These are phyloP conservation scores for Coccinonectria pachysandricola DNA, from an alignment of 2,329 filamentous ascomycete genomes.

Conservation along the genomic window DNA sequence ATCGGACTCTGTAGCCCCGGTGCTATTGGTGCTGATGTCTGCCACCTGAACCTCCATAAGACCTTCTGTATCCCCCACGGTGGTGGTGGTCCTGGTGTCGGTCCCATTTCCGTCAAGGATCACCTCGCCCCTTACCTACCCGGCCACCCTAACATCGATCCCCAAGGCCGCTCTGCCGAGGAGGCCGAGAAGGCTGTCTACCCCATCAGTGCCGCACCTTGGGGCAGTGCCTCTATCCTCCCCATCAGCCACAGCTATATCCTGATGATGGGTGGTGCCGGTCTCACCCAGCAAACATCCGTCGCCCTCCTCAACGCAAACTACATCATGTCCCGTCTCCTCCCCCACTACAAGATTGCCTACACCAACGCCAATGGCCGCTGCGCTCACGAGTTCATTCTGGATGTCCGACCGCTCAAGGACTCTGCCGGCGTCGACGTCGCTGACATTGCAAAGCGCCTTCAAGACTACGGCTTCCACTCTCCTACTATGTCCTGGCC, in stretches of 20 bases:
- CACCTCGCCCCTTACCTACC: constrained; percentile 65
- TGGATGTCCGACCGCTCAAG: constrained; percentile 79
- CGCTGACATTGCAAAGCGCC: constrained; percentile 89
- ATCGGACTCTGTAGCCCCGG: constrained; percentile 91
- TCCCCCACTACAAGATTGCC: constrained; percentile 78
- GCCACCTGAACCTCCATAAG: constrained; percentile 96
- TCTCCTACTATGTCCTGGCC: constrained; percentile 97
- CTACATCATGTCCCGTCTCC: constrained; percentile 84
- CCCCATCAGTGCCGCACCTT: constrained; percentile 46
- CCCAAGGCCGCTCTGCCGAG: constrained; percentile 22
- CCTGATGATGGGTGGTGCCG: constrained; percentile 68
- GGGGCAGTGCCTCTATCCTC: constrained; percentile 82
- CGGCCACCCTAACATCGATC: constrained; percentile 16
- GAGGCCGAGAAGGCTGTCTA: constrained; percentile 41
- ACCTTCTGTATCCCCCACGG: constrained; percentile 98
- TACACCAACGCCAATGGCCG: constrained; percentile 86
- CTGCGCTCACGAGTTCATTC: constrained; percentile 95
- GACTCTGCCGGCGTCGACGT: constrained; percentile 76
- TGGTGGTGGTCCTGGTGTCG: constrained; percentile 86
- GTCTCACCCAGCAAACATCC: constrained; percentile 81
- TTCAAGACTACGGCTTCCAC: constrained; percentile 96
- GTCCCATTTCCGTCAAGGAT: constrained; percentile 82
- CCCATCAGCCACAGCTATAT: constrained; percentile 95
- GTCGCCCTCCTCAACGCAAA: constrained; percentile 90
- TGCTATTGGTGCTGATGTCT: constrained; percentile 94